Base-by-base conservation (phyloP, 305 asterid genomes). In the Andrographis paniculata region DNA sequence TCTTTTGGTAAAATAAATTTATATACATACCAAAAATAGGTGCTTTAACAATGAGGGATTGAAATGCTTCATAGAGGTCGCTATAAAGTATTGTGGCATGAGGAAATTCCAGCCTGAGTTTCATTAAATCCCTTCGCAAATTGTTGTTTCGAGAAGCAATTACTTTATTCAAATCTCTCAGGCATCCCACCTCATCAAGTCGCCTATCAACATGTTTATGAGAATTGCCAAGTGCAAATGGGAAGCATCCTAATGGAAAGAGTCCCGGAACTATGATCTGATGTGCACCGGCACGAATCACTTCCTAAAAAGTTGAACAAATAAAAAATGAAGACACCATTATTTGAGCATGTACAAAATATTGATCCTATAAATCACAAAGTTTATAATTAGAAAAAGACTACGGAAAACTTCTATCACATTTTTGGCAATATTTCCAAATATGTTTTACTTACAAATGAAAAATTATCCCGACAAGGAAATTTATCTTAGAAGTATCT, bases 211-310 rank as follows among this genome's bases (percentile, higher is more conserved):
- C 48, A 28, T 44, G 13, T 28, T 37, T 24, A 1, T 24, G 9
- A 13, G 27, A 47, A 14, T n/a, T 16, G 10, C 53, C 27, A 14
- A 60, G 22, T 11, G 8, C 4, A 6, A 0, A n/a, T 27, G 67
- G 67, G 11, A 17, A 12, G 45, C 72, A 66, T 31, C 72, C 72
- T 0, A 15, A 5, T 2, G 64, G 64, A 17, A 55, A 18, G 27
- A 15, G 31, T 5, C 47, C 47, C 16, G 47, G 47, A 17, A 42
- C 47, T 6, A 42, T 22, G 10, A 42, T 6, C 17, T 42, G 47
- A 8, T 6, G 8, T 2, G 47, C 47, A 16, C 47, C 47, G 4
- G 22, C 5, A 9, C 9, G 8, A 24, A 24, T 4, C 4, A 24
- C 8, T 4, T 24, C 30, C 30, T 24, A 3, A 8, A 42, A 18